These are phyloP conservation scores for Cordyceps cicadae DNA, from an alignment of 2,329 filamentous ascomycete species.

Conservation along the genomic window DNA sequence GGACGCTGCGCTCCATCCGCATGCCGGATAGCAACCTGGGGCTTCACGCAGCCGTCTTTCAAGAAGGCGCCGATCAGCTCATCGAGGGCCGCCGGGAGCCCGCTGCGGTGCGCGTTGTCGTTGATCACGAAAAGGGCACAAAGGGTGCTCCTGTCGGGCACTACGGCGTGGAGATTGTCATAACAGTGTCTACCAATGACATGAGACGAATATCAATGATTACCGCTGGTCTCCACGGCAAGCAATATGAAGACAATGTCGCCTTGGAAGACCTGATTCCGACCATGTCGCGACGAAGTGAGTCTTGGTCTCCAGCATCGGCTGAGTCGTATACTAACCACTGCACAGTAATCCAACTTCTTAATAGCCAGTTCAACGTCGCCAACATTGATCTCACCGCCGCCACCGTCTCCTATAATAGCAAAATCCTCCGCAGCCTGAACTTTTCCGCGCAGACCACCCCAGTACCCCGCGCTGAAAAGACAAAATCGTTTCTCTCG, in stretches of 20 bases:
- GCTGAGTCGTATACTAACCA: constrained; percentile 24
- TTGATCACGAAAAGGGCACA: constrained; percentile 60
- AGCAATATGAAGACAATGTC: constrained; percentile 65
- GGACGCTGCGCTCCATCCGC: constrained; percentile 66
- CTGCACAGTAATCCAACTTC: constrained; percentile 57
- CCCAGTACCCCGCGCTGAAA: constrained; percentile 46
- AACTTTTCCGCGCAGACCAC: constrained; percentile 40
- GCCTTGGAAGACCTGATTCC: constrained; percentile 64
- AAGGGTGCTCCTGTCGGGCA: constrained; percentile 58
- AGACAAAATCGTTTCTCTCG: constrained; percentile 58
- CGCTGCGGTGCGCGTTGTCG: constrained; percentile 61
- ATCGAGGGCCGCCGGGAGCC: constrained; percentile 58
- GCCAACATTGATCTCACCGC: constrained; percentile 56
- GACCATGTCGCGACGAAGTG: constrained; percentile 65
- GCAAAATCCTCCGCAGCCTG: constrained; percentile 65
- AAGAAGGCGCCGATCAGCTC: constrained; percentile 56
- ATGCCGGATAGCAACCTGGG: constrained; percentile 53
- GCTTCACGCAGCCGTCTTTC: constrained; percentile 61
- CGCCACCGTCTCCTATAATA: constrained; percentile 67
- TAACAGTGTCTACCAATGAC: constrained; percentile 52
- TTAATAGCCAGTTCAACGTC: constrained; percentile 61
- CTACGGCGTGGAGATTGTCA: constrained; percentile 63
- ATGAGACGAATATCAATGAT: constrained; percentile 40
- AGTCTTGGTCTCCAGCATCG: constrained; percentile 21
- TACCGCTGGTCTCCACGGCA: constrained; percentile 58